Evolutionary conservation across 2,329 filamentous ascomycete genomes (phyloP), one percentile per base, ranked within the genome.

Genomic region (Hypoxylon sp.): DNA sequence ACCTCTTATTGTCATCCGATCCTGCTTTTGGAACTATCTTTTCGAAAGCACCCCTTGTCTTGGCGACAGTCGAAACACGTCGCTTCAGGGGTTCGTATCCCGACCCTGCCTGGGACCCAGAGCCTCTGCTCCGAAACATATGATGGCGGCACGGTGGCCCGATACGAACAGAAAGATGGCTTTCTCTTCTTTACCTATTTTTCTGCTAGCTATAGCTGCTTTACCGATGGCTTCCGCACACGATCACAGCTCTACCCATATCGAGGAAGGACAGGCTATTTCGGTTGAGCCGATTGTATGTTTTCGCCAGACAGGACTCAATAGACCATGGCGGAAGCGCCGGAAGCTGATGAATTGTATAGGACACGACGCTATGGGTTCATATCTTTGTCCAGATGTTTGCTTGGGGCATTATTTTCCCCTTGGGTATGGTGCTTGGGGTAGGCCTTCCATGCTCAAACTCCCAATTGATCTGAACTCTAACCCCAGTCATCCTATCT

Each of bases 341-440:
- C 61, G 64, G 70, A 60, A 55, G 69, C 79, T 86, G 69, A 86
- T 74, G 31, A 22, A n/a, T 66, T 42, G 26, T 46, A 24, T 72
- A 90, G 87, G 96, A 98, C 80, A 87, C 90, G 46, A 93, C 90
- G 75, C 81, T 99, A 88, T 99, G 96, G 96, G 86, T 91, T 73
- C 96, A 99, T 81, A 98, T 99, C 76, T 86, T 97, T 67, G 81
- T 97, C 50, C 94, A 97, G 86, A 91, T 90, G 79, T 77, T 96
- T 65, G 90, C 94, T 64, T 98, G 97, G 84, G 96, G 96, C 68
- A 86, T 99, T 73, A 88, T 98, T 65, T 98, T 97, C 77, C 96
- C 96, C 10, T 86, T 93, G 14, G 96, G 96, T 74, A 98, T 99
- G 95, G 94, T 98, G 46, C 84, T 98, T 17, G 95, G 95, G 65